A percentile compares a stretch with the other conserved stretches of the same genome.
These are phyloP conservation scores for Boletus eberwhitei DNA, from an alignment of 768 basidiomycete species.

Conservation along the genomic window DNA sequence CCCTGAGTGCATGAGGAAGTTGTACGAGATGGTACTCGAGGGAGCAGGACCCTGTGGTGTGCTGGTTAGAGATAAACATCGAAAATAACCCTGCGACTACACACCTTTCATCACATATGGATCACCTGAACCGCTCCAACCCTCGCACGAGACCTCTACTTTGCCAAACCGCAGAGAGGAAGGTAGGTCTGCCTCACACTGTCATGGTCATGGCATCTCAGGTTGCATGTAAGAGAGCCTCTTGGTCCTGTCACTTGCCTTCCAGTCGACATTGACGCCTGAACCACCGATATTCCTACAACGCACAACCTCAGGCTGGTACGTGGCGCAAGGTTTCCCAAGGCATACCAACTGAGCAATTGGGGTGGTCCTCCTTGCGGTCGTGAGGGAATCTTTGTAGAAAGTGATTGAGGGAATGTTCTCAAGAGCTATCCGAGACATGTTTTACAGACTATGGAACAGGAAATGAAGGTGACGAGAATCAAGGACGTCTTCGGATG, in stretches of 20 bases:
- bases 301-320: conserved; percentile 80
- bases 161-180: conserved; percentile 77
- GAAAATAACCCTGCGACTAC: not conserved
- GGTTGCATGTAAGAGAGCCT: conserved; percentile 2
- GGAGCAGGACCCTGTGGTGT: conserved; percentile 71
- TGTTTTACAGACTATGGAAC: conserved; percentile 23
- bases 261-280: conserved; percentile 88
- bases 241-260: conserved; percentile 44
- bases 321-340: conserved; percentile 73
- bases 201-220: conserved; percentile 7
- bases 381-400: conserved; percentile 65
- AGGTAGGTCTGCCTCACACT: conserved; percentile 92
- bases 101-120: conserved; percentile 81
- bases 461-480: conserved; percentile 1
- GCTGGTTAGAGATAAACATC: not conserved
- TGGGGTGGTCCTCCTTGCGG: conserved; percentile 60
- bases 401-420: conserved; percentile 76
- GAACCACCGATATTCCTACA: conserved; percentile 77
- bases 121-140: conserved; percentile 82
- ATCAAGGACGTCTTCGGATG: not conserved
- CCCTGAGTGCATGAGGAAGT: conserved; percentile 43
- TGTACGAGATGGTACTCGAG: conserved; percentile 80
- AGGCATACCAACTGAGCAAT: conserved; percentile 78
- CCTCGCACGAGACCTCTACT: conserved; percentile 88
- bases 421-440: conserved; percentile 71